Evolutionary conservation across 2,329 filamentous ascomycete species (phyloP).

Genomic region (Diaporthe sp.): DNA sequence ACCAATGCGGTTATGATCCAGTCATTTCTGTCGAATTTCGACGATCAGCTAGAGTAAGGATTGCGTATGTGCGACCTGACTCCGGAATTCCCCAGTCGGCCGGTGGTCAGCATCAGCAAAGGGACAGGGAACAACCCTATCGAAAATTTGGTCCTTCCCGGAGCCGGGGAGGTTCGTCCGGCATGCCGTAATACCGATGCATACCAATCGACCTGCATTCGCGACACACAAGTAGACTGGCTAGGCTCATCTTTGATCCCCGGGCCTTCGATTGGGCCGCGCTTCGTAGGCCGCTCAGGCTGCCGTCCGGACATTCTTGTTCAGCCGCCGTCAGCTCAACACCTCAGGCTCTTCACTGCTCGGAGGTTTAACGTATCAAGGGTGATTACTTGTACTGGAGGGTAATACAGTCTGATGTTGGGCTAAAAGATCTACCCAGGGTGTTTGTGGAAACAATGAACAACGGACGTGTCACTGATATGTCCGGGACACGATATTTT

Average conservation of each 20-base stretch:
- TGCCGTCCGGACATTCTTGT: conserved; percentile 8
- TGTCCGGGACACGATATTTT: background rate
- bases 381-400: background rate
- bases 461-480: background rate
- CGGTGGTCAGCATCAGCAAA: conserved; percentile 14
- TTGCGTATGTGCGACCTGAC: background rate
- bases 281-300: conserved; percentile 5
- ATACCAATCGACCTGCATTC: background rate
- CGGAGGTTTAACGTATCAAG: background rate
- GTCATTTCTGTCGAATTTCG: background rate
- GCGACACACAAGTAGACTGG: background rate
- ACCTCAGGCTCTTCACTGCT: no score
- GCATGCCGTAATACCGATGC: background rate
- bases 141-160: background rate
- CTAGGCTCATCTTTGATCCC: background rate
- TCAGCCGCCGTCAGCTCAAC: background rate
- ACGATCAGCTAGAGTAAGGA: background rate
- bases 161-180: conserved; percentile 10
- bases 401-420: background rate
- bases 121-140: background rate
- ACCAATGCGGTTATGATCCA: background rate
- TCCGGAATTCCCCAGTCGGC: conserved; percentile 15
- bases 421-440: background rate
- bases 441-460: background rate
- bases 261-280: background rate